Evolutionary conservation across 306 rosid species (phyloP), one percentile per base, ranked within the genome.

Genomic region (Castanea sativa): DNA sequence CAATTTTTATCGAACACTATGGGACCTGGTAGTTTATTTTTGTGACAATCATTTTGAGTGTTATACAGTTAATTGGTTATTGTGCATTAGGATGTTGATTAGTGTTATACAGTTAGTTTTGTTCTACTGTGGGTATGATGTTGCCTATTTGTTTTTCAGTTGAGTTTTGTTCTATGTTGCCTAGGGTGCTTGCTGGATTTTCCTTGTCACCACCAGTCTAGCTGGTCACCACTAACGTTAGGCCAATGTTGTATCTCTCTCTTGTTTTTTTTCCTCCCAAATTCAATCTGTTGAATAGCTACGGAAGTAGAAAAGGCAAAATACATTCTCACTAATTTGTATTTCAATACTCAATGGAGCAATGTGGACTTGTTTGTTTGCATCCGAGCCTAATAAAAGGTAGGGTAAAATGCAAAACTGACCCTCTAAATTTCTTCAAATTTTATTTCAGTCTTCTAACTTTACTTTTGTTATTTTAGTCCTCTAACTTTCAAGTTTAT

Each of bases 1-100:
- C 23, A 21, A 75, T 73, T 78, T 75, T 73, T 79, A 77, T 75
- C 59, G 74, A 71, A 84, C 84, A 64, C 41, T 73, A 55, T 21
- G 82, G 85, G 78, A 74, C 80, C 80, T 73, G 7, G 43, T 79
- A 77, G 83, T 69, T 75, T 78, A 38, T 53, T 71, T 78, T 70
- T 71, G 81, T 82, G 82, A 79, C 76, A 51, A 51, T 27, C 58
- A 23, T 79, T 72, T 77, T 65, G 82, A 72, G 64, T 79, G 80
- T 58, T 63, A 77, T 78, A 82, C 84, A 38, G 72, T 78, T 86
- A 75, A 76, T 77, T 75, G 65, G 77, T 81, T 55, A 32, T 52
- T 43, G 69, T 63, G 20, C 69, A 29, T 6, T 11, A 23, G 6
- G 69, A 29, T 63, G 19, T 63, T 63, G 16, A 2, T 29, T 29